These are phyloP conservation scores for Phlegmacium glaucopus DNA, from an alignment of 768 basidiomycete species.

Conservation along the genomic window DNA sequence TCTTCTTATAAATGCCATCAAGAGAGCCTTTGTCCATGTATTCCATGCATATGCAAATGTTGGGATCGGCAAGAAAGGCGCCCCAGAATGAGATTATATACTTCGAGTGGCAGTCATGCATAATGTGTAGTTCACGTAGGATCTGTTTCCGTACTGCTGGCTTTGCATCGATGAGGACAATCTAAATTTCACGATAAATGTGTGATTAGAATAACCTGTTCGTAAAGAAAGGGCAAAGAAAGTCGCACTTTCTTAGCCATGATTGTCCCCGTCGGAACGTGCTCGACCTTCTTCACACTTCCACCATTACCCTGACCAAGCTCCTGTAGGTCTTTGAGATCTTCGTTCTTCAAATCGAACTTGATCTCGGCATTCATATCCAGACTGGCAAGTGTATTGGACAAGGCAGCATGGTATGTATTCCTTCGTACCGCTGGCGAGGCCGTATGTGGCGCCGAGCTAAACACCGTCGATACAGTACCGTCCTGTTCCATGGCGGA, in stretches of 20 bases:
- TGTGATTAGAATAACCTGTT: neutral
- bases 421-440: constrained; percentile 55
- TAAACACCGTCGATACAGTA: constrained; percentile 45
- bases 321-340: constrained; percentile 86
- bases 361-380: constrained; percentile 86
- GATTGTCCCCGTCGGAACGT: constrained; percentile 82
- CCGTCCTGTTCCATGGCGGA: constrained; percentile 39
- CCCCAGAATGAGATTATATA: constrained; percentile 98
- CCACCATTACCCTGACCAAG: constrained; percentile 97
- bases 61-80: constrained; percentile 94
- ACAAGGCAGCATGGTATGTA: constrained; percentile 76
- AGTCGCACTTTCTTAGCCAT: constrained; percentile 95
- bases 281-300: constrained; percentile 95
- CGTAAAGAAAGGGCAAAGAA: neutral
- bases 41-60: constrained; percentile 99
- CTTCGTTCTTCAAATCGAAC: constrained; percentile 82
- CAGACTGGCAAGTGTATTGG: constrained; percentile 80
- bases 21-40: constrained; percentile 92
- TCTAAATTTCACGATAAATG: constrained; percentile 41
- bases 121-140: constrained; percentile 95
- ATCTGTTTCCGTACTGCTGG: constrained; percentile 97
- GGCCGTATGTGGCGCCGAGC: constrained; percentile 53
- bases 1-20: constrained; percentile 94
- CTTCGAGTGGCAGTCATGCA: constrained; percentile 93
- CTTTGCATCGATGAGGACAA: constrained; percentile 95